Percentiles rank a stretch among this genome's conserved stretches.
phyloP scores from a whole-genome alignment of 305 asterid species.

The Euphrasia arctica region DNA sequence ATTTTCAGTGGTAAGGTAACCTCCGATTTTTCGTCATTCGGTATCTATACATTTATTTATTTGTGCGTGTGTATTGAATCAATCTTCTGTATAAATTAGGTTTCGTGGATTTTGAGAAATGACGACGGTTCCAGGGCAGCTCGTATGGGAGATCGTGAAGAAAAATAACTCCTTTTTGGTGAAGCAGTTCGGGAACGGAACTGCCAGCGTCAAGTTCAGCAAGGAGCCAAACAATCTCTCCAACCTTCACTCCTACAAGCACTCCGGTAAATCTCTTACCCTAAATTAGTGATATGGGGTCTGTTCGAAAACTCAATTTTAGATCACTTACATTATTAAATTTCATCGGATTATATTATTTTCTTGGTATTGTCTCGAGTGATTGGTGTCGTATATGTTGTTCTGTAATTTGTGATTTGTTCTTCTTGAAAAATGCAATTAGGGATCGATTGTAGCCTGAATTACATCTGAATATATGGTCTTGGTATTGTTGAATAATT shows the following conservation, averaged over 20 bases:
- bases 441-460: background rate
- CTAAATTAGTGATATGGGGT: background rate
- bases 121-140: constrained; percentile 74
- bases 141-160: constrained; percentile 82
- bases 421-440: background rate
- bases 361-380: no score
- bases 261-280: constrained; percentile 43
- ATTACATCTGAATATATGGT: background rate
- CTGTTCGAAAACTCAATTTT: background rate
- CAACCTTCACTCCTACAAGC: constrained; percentile 64
- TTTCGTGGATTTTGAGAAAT: constrained; percentile 32
- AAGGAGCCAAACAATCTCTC: constrained; percentile 73
- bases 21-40: background rate
- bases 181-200: constrained; percentile 68
- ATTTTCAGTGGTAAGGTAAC: constrained; percentile 25
- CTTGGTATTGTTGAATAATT: no score
- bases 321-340: background rate
- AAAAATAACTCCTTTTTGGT: constrained; percentile 67
- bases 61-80: background rate
- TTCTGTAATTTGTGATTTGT: no score
- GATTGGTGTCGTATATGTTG: no score
- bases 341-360: background rate
- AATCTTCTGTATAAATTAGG: constrained; percentile 12
- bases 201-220: constrained; percentile 59
- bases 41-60: background rate